Evolutionary conservation across 2,329 filamentous ascomycete species (phyloP).

Genomic region (Calonectria ilicicola): DNA sequence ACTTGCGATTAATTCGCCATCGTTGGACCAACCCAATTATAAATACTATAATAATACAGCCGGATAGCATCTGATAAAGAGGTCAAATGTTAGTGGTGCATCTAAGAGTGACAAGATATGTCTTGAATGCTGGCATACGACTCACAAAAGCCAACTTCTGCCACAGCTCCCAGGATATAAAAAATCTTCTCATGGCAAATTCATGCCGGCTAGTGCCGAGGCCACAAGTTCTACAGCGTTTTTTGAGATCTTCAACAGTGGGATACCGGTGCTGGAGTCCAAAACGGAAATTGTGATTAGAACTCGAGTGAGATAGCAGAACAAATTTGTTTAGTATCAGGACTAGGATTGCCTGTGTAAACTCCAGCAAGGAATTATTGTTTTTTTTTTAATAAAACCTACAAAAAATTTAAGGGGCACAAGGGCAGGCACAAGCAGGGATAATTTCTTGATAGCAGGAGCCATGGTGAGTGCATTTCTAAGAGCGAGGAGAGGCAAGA

Average conservation of each 20-base stretch:
- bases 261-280: slow-evolving; percentile 15
- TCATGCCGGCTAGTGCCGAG: slow-evolving; percentile 14
- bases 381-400: not conserved
- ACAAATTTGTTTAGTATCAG: not conserved
- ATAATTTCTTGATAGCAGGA: not conserved
- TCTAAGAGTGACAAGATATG: not conserved
- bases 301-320: slow-evolving; percentile 10
- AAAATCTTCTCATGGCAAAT: slow-evolving; percentile 62
- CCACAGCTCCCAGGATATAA: slow-evolving; percentile 82
- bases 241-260: not conserved
- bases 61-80: slow-evolving; percentile 73
- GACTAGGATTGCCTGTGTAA: too few species aligned
- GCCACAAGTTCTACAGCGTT: not conserved
- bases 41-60: slow-evolving; percentile 78
- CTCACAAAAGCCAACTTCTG: slow-evolving; percentile 91
- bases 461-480: not conserved
- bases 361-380: not conserved
- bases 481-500: not conserved
- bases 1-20: slow-evolving; percentile 67
- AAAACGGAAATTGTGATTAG: slow-evolving; percentile 32
- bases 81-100: not conserved
- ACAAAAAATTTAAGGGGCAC: not conserved
- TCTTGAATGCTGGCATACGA: slow-evolving; percentile 35
- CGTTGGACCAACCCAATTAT: slow-evolving; percentile 76
- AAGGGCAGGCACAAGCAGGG: not conserved